phyloP scores from a whole-genome alignment of 139 green algal species.

The Pseudopediastrum boryanum region DNA sequence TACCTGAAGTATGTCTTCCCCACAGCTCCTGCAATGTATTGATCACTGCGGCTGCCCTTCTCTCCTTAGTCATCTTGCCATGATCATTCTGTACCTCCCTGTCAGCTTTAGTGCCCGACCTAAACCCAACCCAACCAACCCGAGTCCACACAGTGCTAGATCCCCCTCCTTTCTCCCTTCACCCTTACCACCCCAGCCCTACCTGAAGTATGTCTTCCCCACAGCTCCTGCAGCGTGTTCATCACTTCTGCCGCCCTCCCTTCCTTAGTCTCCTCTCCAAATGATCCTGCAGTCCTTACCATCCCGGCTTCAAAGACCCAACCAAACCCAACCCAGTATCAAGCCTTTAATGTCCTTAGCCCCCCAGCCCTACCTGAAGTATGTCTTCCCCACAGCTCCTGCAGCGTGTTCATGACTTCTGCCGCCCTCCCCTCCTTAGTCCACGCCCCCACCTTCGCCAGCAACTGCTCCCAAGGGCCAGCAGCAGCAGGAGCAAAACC shows the following conservation, averaged over 20 bases:
- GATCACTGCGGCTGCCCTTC: too few species aligned
- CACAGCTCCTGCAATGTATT: too few species aligned
- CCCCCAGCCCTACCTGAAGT: slow-evolving; percentile 33
- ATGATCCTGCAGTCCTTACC: too few species aligned
- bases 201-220: too few species aligned
- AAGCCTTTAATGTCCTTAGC: too few species aligned
- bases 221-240: background rate
- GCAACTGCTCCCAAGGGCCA: background rate
- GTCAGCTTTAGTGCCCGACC: background rate
- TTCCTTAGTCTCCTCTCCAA: too few species aligned
- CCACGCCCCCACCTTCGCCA: slow-evolving; percentile 14
- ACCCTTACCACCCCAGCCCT: background rate
- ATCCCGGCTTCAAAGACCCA: too few species aligned
- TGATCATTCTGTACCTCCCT: background rate
- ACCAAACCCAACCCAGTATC: too few species aligned
- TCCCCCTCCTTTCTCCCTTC: background rate
- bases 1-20: too few species aligned
- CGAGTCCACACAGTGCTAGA: background rate
- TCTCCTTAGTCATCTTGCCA: background rate
- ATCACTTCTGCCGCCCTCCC: background rate
- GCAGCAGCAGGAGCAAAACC: slow-evolving; percentile 29
- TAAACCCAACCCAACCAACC: background rate
- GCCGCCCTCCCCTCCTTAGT: slow-evolving; percentile 26
- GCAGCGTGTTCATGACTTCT: slow-evolving; percentile 30
- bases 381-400: slow-evolving; percentile 55